Conservation (phyloP, 352 stramenopile species). For the Pythium aquatile region DNA sequence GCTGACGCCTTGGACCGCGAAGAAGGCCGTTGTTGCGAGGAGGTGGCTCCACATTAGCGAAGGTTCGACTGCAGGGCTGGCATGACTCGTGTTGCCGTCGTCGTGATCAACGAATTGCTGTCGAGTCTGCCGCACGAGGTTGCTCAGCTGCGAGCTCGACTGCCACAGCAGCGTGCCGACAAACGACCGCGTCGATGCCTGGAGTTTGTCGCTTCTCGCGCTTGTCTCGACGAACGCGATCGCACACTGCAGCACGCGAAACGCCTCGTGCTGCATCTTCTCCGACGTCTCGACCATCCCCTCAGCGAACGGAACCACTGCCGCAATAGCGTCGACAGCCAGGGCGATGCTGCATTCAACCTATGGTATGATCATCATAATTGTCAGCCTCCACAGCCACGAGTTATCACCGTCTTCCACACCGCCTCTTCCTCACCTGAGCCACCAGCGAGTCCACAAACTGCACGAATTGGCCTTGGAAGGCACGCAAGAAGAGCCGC, state of each 20-base stretch:
- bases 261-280: conserved; percentile 19
- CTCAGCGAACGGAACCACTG: conserved; percentile 20
- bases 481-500: conserved; percentile 55
- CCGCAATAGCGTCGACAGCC: conserved; percentile 19
- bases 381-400: neutral
- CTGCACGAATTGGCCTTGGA: conserved; percentile 53
- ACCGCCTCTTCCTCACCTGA: conserved; percentile 6
- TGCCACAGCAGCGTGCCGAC: conserved; percentile 23
- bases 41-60: conserved; percentile 8
- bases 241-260: conserved; percentile 16
- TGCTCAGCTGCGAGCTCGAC: conserved; percentile 9
- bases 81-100: neutral
- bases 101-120: conserved; percentile 19
- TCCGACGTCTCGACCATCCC: conserved; percentile 9
- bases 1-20: conserved; percentile 4
- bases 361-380: neutral
- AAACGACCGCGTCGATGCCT: conserved; percentile 24
- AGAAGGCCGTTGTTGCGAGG: conserved; percentile 10
- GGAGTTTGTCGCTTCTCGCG: conserved; percentile 19
- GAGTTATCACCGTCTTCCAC: neutral
- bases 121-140: conserved; percentile 18
- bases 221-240: conserved; percentile 19
- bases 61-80: neutral
- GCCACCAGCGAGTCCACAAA: conserved; percentile 36
- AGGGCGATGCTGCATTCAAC: conserved; percentile 25